Evolutionary conservation across 225 moss, liverwort and hornwort genomes (phyloP), one percentile per base, ranked within the genome.

Genomic region (Rhytidiadelphus loreus): DNA sequence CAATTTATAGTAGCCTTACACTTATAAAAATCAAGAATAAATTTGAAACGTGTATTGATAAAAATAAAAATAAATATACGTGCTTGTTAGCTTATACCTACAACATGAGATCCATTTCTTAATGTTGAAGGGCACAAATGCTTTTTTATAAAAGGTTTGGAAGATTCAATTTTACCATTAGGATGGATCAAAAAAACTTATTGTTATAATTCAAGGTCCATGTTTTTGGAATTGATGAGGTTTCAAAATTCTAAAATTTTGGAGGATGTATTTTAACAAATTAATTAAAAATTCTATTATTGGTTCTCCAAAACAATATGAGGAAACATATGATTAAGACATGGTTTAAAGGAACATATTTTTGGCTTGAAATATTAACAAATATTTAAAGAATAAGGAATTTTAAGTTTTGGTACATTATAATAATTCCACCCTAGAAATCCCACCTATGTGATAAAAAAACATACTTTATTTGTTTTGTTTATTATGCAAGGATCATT

Each of bases 141-240:
- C 10, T 44, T 15, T 41, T 70, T 25, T 4, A 35, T 5, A 3
- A 13, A 70, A 41, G 7, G 1, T 70, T 25, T 41, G 24, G 41
- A 69, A 25, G 4, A 23, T 13, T 2, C 24, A 69, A 69, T 13
- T 69, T 69, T 13, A 39, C 7, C 8, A 24, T 39, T 39, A 68
- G 0, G 24, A 39, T 69, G 7, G 2, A 0, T 23, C 0, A 39
- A 13, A 23, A 69, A n/a, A 39, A 2, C 4, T 23, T 39, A 1
- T 22, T 68, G 37, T 29, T 64, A 10, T 35, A 19, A 35, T 19
- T 35, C 3, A 35, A 35, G 35, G 3, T 65, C 13, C 13, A n/a
- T n/a, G 5, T 39, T 68, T 39, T 68, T 68, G 7, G 7, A 69
- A 23, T 39, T 69, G 13, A 2, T 39, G 39, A 69, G 13, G 13